phyloP scores from a whole-genome alignment of 768 basidiomycete species.

The Leccinum uliginosum region DNA sequence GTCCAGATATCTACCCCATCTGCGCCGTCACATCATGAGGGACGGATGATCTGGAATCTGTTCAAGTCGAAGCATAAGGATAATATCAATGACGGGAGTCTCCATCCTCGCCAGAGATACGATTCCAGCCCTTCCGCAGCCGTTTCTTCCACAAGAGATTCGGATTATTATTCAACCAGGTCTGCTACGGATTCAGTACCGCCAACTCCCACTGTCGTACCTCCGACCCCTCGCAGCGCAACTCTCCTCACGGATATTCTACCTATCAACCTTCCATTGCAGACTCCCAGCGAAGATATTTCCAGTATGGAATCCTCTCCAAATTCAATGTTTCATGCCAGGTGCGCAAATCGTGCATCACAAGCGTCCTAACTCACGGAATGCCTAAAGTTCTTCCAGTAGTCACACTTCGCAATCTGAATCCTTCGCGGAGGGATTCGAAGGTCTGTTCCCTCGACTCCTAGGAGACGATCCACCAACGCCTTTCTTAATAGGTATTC shows the following conservation, averaged over 20 bases:
- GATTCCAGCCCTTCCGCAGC: neutral
- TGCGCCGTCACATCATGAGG: neutral
- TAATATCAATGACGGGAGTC: neutral
- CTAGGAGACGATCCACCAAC: neutral
- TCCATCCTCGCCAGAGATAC: neutral
- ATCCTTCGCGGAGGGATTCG: constrained; percentile 1
- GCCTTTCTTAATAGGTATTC: constrained; percentile 1
- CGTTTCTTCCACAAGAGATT: neutral
- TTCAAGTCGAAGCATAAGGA: neutral
- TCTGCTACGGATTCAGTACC: constrained; percentile 7
- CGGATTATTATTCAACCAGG: constrained; percentile 6
- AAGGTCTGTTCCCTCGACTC: constrained; percentile 5
- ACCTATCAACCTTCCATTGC: neutral
- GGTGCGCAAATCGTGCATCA: constrained; percentile 4
- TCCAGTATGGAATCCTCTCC: too few species aligned
- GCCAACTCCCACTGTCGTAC: constrained; percentile 9
- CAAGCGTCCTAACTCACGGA: neutral
- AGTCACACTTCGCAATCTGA: constrained; percentile 13
- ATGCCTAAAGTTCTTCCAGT: constrained; percentile 6
- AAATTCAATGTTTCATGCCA: constrained; percentile 1
- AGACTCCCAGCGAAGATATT: too few species aligned
- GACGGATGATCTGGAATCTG: neutral
- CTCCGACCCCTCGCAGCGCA: constrained; percentile 4
- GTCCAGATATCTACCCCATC: neutral
- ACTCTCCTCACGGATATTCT: neutral